A percentile compares a stretch with the other conserved stretches of the same genome.
These are phyloP conservation scores for Moringa oleifera DNA, from an alignment of 345 rosid species.

Conservation along the genomic window DNA sequence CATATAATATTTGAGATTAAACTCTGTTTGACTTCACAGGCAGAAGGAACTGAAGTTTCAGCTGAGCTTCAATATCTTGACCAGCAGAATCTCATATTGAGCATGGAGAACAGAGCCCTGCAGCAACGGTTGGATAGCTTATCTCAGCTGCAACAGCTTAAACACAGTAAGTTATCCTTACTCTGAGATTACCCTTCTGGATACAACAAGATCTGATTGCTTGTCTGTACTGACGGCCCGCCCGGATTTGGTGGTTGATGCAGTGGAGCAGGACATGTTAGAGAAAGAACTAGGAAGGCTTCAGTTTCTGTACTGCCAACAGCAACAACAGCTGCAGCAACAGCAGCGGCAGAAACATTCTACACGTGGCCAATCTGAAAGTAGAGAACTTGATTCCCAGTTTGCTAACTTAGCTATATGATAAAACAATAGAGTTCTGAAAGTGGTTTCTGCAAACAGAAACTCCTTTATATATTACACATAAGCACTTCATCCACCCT, in stretches of 20 bases:
- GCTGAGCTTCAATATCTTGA: constrained; percentile 57
- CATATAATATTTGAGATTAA: too few relatives aligned
- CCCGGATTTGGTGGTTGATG: constrained; percentile 2
- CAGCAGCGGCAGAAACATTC: constrained; percentile 20
- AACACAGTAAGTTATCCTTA: constrained; percentile 39
- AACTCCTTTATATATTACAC: neutral
- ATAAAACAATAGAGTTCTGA: constrained; percentile 14
- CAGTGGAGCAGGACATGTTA: constrained; percentile 72
- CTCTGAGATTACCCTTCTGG: neutral
- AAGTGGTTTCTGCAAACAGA: too few relatives aligned
- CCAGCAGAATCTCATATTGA: constrained; percentile 51
- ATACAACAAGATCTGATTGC: too few relatives aligned
- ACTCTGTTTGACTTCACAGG: constrained; percentile 24
- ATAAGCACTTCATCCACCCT: neutral
- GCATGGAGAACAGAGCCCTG: constrained; percentile 69
- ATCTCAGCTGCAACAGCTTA: constrained; percentile 61
- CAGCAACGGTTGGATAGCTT: constrained; percentile 58
- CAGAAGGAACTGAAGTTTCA: constrained; percentile 63
- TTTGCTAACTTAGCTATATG: constrained; percentile 34
- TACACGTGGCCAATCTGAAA: constrained; percentile 12
- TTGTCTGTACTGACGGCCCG: neutral
- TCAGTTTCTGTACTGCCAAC: constrained; percentile 28
- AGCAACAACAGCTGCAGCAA: constrained; percentile 42
- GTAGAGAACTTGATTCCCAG: constrained; percentile 23
- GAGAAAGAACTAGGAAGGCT: constrained; percentile 64